Percentiles rank a stretch among this genome's conserved stretches.
Evolutionary conservation across 75 land plant genomes (phyloP).

Genomic region (Cryptomeria japonica): DNA sequence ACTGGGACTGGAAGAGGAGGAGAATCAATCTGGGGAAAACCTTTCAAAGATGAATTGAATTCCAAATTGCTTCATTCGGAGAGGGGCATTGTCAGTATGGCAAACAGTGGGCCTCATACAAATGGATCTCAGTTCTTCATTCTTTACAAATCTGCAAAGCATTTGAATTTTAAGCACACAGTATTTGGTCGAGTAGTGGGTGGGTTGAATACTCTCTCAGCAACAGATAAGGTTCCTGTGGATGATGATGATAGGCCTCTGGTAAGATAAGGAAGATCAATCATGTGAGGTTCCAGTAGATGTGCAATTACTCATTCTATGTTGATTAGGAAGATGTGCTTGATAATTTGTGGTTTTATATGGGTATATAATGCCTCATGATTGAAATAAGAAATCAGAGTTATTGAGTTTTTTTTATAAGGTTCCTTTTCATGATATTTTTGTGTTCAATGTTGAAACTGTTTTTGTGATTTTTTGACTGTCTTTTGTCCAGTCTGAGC

Average conservation of each 20-base stretch:
- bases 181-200: conserved; percentile 96
- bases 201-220: conserved; percentile 76
- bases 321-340: neutral
- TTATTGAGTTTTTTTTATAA: neutral
- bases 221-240: conserved; percentile 94
- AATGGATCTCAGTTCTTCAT: conserved; percentile 98
- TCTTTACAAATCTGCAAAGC: conserved; percentile 91
- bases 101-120: conserved; percentile 94
- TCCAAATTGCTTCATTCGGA: conserved; percentile 89
- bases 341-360: neutral
- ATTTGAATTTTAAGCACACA: conserved; percentile 93
- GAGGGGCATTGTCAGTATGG: conserved; percentile 95
- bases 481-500: neutral
- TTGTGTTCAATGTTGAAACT: neutral
- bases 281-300: neutral
- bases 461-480: neutral
- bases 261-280: conserved; percentile 34
- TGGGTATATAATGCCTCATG: neutral
- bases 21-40: conserved; percentile 96
- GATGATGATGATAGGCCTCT: conserved; percentile 91
- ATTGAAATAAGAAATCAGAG: neutral
- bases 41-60: conserved; percentile 94
- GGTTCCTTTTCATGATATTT: neutral
- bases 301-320: neutral
- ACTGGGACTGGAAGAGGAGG: conserved; percentile 97